Percentiles rank a stretch among this genome's conserved stretches.
Evolutionary conservation across 2,329 filamentous ascomycete species (phyloP).

Genomic region (Xenosphaeropsis pyriputrescens): DNA sequence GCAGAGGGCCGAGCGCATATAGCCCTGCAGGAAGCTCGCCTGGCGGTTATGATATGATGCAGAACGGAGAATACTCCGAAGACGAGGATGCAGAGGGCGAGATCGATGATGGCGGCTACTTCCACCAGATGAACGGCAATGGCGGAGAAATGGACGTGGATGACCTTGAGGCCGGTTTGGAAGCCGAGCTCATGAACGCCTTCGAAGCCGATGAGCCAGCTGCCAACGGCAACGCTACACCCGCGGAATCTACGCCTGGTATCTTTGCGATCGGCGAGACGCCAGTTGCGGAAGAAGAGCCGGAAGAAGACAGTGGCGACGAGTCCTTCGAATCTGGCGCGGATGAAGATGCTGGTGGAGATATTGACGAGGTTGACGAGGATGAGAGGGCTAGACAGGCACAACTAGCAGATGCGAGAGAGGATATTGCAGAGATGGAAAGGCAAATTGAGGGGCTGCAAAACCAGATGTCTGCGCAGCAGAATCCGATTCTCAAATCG

Average conservation of each 20-base stretch:
- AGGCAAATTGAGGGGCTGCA: constrained; percentile 28
- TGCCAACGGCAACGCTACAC: constrained; percentile 17
- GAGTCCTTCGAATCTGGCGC: constrained; percentile 26
- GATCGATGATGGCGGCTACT: constrained; percentile 22
- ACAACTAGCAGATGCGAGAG: constrained; percentile 28
- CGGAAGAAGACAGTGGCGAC: constrained; percentile 20
- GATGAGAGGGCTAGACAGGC: constrained; percentile 31
- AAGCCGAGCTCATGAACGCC: constrained; percentile 15
- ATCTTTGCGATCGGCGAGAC: constrained; percentile 13
- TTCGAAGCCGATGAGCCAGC: constrained; percentile 16
- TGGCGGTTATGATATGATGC: constrained; percentile 16
- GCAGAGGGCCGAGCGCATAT: constrained; percentile 10
- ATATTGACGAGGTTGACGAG: constrained; percentile 30
- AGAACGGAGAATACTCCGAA: constrained; percentile 20
- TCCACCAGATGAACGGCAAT: constrained; percentile 9
- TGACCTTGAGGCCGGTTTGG: constrained; percentile 21
- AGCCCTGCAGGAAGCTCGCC: constrained; percentile 11
- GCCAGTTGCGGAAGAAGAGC: constrained; percentile 3
- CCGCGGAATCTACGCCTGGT: constrained; percentile 10
- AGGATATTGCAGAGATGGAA: constrained; percentile 39
- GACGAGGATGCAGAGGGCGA: constrained; percentile 22
- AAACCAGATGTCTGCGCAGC: constrained; percentile 24
- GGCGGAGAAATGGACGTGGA: constrained; percentile 18
- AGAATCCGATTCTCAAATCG: constrained; percentile 31
- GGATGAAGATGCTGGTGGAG: constrained; percentile 28